These are phyloP conservation scores for Pseudisothecium myosuroides DNA, from an alignment of 225 moss, liverwort and hornwort genomes.

Conservation along the genomic window DNA sequence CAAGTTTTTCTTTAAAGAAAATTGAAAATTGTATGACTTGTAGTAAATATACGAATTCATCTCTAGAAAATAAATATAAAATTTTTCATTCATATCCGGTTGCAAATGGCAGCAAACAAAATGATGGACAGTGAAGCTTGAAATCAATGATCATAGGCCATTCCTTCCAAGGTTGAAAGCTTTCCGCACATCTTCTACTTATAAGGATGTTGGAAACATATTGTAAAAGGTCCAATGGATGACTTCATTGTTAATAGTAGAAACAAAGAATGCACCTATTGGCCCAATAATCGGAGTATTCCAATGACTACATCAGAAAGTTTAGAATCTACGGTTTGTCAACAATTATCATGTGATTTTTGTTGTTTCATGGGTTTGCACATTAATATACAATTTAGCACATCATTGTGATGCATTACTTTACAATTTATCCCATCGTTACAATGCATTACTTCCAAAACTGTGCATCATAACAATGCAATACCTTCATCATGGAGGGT, in stretches of 20 bases:
- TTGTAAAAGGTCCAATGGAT: background rate
- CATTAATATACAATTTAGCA: no score
- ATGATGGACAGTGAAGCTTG: background rate
- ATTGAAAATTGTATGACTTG: background rate
- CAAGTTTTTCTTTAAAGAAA: accelerated
- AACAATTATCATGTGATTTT: no score
- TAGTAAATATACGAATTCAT: background rate
- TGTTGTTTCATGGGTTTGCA: no score
- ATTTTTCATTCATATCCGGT: background rate
- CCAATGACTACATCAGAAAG: no score
- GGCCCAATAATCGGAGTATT: background rate
- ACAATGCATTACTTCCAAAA: no score
- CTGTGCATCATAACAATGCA: no score
- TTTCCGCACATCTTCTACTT: background rate
- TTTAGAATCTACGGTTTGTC: no score
- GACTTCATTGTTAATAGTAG: background rate
- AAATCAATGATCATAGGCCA: background rate
- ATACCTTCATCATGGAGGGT: background rate
- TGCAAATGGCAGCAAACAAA: background rate
- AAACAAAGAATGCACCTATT: background rate
- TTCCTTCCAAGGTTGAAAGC: background rate
- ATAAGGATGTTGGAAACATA: accelerated
- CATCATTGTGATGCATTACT: no score
- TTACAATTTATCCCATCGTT: no score
- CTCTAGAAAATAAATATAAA: background rate